phyloP scores from a whole-genome alignment of 192 early-diverging fungal species.

The Diversispora eburnea region DNA sequence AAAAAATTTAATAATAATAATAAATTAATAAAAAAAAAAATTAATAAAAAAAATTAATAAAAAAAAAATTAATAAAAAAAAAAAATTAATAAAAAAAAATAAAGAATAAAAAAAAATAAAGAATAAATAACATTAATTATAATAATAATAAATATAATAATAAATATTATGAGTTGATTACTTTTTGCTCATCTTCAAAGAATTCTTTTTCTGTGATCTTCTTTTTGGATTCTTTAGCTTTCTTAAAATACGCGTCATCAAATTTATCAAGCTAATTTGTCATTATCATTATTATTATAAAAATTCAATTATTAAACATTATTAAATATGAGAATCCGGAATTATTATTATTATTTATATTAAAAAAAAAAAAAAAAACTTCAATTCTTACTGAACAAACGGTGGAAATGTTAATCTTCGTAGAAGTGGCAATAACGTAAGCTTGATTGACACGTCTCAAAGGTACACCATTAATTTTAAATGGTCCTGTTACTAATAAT shows the following conservation, averaged over 20 bases:
- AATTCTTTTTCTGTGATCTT: slow-evolving; percentile 86
- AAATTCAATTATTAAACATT: neutral
- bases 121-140: too few relatives aligned
- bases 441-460: slow-evolving; percentile 98
- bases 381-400: slow-evolving; percentile 53
- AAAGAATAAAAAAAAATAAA: slow-evolving; percentile 35
- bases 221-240: slow-evolving; percentile 66
- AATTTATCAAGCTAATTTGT: slow-evolving; percentile 50
- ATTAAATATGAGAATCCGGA: too few relatives aligned
- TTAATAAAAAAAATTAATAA: slow-evolving; percentile 33
- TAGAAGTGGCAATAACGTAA: slow-evolving; percentile 99
- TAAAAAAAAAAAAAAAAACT: too few relatives aligned
- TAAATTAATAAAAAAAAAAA: neutral
- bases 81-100: too few relatives aligned
- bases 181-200: slow-evolving; percentile 61
- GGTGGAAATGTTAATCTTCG: slow-evolving; percentile 86
- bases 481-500: slow-evolving; percentile 95
- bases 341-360: neutral
- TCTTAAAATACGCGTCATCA: slow-evolving; percentile 94
- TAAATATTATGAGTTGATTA: neutral
- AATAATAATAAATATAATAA: neutral
- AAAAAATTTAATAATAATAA: too few relatives aligned
- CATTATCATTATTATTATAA: neutral
- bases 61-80: too few relatives aligned
- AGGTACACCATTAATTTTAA: slow-evolving; percentile 98